Percentiles rank a stretch among this genome's conserved stretches.
Conservation (phyloP, 192 early-diverging fungal species). For the Mortierella antarctica region DNA sequence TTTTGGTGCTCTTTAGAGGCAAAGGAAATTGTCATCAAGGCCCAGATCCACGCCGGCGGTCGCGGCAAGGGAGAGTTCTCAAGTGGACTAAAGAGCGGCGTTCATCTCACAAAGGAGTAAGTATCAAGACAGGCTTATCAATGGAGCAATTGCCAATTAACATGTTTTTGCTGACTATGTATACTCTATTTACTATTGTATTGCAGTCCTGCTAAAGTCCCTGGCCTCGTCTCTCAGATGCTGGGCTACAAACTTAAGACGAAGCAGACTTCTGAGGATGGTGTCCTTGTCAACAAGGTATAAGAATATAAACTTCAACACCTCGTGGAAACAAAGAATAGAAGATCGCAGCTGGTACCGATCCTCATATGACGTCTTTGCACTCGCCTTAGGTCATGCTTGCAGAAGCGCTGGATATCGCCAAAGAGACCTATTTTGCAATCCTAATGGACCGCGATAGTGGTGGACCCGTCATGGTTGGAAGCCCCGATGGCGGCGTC, state of each 20-base stretch:
- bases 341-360: background rate
- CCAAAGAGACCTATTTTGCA: slow-evolving; percentile 47
- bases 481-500: slow-evolving; percentile 39
- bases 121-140: background rate
- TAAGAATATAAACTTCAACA: background rate
- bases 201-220: slow-evolving; percentile 28
- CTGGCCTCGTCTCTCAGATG: slow-evolving; percentile 39
- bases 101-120: slow-evolving; percentile 51
- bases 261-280: slow-evolving; percentile 34
- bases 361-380: background rate
- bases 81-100: slow-evolving; percentile 46
- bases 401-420: slow-evolving; percentile 40
- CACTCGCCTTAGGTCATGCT: slow-evolving; percentile 27
- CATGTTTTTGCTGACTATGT: too few relatives aligned
- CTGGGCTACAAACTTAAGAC: slow-evolving; percentile 49
- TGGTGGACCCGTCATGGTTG: slow-evolving; percentile 41
- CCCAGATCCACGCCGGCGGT: slow-evolving; percentile 47
- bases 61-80: slow-evolving; percentile 48
- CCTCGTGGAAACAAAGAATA: background rate
- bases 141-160: background rate
- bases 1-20: slow-evolving; percentile 15
- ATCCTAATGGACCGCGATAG: slow-evolving; percentile 49
- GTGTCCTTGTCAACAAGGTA: slow-evolving; percentile 44
- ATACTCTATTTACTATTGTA: background rate
- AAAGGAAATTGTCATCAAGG: slow-evolving; percentile 49